Evolutionary conservation across 441 rosid species (phyloP).

Genomic region (Erodium moschatum): DNA sequence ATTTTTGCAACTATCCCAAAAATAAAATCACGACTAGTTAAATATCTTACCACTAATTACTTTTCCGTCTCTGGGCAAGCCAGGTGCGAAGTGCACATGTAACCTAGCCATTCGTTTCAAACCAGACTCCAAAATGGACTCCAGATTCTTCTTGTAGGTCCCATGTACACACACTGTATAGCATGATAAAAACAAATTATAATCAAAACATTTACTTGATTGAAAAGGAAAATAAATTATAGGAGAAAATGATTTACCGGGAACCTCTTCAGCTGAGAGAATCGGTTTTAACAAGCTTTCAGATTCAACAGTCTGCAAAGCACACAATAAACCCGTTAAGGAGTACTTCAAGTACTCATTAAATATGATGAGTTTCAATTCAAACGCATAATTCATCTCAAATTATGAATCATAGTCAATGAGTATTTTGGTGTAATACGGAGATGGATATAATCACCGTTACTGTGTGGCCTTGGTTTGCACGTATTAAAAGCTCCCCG

Average conservation of each 20-base stretch:
- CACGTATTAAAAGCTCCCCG: constrained; percentile 68
- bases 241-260: constrained; percentile 29
- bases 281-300: constrained; percentile 67
- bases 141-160: constrained; percentile 61
- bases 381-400: neutral
- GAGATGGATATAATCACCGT: constrained; percentile 32
- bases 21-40: neutral
- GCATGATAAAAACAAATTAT: neutral
- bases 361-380: neutral
- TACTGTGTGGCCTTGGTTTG: constrained; percentile 89
- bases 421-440: neutral
- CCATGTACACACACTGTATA: constrained; percentile 78
- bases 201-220: neutral
- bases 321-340: constrained; percentile 5
- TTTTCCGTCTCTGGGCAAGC: constrained; percentile 72
- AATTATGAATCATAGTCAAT: neutral
- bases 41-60: constrained; percentile 63
- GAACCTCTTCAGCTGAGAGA: constrained; percentile 58
- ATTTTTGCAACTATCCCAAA: neutral
- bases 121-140: constrained; percentile 61
- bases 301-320: constrained; percentile 56
- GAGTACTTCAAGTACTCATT: neutral
- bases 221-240: constrained; percentile 1
- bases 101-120: constrained; percentile 69
- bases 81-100: constrained; percentile 80